A percentile compares a stretch with the other conserved stretches of the same genome.
Evolutionary conservation across 1,284 basidiomycete genomes (phyloP).

Genomic region (Leccinum angustisporum): DNA sequence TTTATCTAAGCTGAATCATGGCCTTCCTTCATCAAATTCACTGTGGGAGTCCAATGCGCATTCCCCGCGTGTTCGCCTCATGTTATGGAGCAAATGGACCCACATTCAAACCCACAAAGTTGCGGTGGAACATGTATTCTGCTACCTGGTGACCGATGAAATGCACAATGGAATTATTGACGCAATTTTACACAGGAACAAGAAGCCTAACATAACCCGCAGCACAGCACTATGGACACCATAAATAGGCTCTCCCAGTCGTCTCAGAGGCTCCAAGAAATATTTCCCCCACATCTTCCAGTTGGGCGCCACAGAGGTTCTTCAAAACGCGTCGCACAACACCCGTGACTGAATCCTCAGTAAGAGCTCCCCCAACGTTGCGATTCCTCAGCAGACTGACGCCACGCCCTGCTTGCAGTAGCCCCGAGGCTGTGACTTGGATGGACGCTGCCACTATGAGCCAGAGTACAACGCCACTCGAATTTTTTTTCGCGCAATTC

Average conservation of each 20-base stretch:
- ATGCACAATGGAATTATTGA: not conserved
- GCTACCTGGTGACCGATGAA: not conserved
- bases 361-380: not conserved
- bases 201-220: not conserved
- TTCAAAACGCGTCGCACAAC: not conserved
- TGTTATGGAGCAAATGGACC: not conserved
- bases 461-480: constrained; percentile 12
- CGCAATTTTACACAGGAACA: not conserved
- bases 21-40: not conserved
- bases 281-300: not conserved
- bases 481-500: constrained; percentile 15
- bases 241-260: not conserved
- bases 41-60: not conserved
- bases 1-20: not conserved
- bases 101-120: not conserved
- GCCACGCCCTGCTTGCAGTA: not conserved
- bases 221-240: not conserved
- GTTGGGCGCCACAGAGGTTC: not conserved
- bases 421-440: not conserved
- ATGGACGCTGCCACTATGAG: not conserved
- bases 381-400: not conserved
- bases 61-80: not conserved
- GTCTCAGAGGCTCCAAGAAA: not conserved
- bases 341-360: not conserved
- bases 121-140: not conserved